These are phyloP conservation scores for Phoenix dactylifera DNA, from an alignment of 176 grass and related monocot genomes.

Conservation along the genomic window DNA sequence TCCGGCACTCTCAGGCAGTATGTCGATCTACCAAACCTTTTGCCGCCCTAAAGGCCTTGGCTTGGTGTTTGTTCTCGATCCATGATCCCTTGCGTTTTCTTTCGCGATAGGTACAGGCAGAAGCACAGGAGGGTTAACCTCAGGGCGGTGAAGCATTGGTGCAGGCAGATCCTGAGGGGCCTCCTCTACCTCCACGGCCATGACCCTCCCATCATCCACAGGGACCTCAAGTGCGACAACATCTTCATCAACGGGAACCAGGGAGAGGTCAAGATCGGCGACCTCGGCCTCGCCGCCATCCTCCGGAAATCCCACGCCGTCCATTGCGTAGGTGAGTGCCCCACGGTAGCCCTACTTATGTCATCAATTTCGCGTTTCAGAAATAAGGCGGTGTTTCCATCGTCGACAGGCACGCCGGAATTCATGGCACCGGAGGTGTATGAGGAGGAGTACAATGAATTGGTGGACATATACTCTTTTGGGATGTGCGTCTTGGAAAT, in stretches of 20 bases:
- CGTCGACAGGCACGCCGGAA: constrained; percentile 59
- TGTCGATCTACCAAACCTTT: constrained; percentile 3
- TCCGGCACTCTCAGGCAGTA: constrained; percentile 97
- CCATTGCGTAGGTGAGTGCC: constrained; percentile 61
- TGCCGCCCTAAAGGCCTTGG: neutral
- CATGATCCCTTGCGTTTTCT: constrained; percentile 1
- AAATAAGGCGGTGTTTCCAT: too few species aligned
- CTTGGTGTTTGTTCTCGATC: neutral
- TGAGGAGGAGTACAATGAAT: constrained; percentile 88
- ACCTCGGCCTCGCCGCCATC: constrained; percentile 88
- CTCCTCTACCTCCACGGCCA: constrained; percentile 84
- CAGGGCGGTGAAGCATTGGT: constrained; percentile 94
- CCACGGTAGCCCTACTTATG: too few species aligned
- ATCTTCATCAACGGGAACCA: constrained; percentile 95
- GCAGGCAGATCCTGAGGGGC: constrained; percentile 76
- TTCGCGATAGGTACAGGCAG: constrained; percentile 63
- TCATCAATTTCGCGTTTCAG: too few species aligned
- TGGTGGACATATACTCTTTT: constrained; percentile 95
- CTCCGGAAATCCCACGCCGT: constrained; percentile 85
- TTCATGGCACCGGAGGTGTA: constrained; percentile 99
- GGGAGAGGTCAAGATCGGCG: constrained; percentile 88
- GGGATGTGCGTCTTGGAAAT: constrained; percentile 98
- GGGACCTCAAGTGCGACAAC: constrained; percentile 98
- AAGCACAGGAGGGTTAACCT: constrained; percentile 63
- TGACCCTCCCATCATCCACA: constrained; percentile 88